A percentile compares a stretch with the other conserved stretches of the same genome.
phyloP scores from a whole-genome alignment of 805 yeast species.

The Candida glaebosa region DNA sequence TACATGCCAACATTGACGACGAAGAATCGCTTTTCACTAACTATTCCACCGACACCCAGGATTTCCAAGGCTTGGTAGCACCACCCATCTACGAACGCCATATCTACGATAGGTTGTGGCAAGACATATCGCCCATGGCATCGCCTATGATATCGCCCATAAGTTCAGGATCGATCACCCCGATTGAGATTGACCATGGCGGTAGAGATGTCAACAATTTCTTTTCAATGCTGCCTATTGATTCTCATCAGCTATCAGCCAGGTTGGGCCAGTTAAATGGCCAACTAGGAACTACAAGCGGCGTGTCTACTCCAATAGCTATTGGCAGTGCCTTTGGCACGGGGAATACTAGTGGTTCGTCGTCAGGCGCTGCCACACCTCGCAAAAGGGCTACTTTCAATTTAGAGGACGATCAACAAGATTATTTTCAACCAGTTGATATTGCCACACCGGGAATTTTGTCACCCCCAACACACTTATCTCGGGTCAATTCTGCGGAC shows the following conservation, averaged over 20 bases:
- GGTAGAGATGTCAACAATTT: constrained; percentile 16
- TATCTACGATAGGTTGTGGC: constrained; percentile 77
- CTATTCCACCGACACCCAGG: constrained; percentile 23
- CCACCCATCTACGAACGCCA: constrained; percentile 86
- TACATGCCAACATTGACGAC: constrained; percentile 45
- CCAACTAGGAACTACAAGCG: constrained; percentile 31
- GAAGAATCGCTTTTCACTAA: constrained; percentile 32
- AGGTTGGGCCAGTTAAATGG: constrained; percentile 49
- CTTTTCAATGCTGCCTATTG: constrained; percentile 37
- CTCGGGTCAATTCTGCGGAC: constrained; percentile 53
- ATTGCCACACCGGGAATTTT: constrained; percentile 34
- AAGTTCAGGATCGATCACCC: constrained; percentile 40
- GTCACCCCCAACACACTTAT: constrained; percentile 57
- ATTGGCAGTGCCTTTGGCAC: no score
- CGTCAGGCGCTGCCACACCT: constrained; percentile 12
- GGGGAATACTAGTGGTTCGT: no score
- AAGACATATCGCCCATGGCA: constrained; percentile 52
- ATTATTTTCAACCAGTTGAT: constrained; percentile 27
- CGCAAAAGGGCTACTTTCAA: constrained; percentile 33
- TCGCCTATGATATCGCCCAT: constrained; percentile 48
- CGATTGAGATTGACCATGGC: constrained; percentile 8
- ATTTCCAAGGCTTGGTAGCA: constrained; percentile 52
- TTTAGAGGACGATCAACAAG: constrained; percentile 29
- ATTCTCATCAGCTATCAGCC: constrained; percentile 43
- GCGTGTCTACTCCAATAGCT: no score